These are phyloP conservation scores for Pythium myriotylum DNA, from an alignment of 352 stramenopile species.

Conservation along the genomic window DNA sequence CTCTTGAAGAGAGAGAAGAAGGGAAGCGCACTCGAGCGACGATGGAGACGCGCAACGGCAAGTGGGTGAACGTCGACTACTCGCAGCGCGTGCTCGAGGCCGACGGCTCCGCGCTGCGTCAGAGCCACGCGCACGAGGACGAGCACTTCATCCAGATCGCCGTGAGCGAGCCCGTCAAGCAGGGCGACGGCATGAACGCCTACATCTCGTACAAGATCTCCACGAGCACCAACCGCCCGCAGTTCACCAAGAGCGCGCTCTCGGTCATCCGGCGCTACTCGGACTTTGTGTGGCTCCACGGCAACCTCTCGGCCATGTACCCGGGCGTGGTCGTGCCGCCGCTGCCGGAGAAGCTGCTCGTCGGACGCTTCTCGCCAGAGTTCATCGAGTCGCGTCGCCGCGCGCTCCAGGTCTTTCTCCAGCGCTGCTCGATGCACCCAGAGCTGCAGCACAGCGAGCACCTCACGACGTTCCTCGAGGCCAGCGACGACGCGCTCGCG, in stretches of 20 bases:
- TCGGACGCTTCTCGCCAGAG: constrained; percentile 92
- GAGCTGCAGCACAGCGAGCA: constrained; percentile 87
- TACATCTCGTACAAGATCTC: constrained; percentile 98
- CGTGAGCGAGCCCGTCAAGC: constrained; percentile 95
- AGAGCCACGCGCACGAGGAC: constrained; percentile 14
- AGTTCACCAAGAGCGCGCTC: constrained; percentile 88
- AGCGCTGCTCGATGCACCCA: constrained; percentile 76
- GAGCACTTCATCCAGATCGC: constrained; percentile 71
- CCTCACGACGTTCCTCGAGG: constrained; percentile 84
- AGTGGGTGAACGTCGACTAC: constrained; percentile 90
- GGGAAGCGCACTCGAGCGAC: not conserved
- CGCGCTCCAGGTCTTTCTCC: constrained; percentile 80
- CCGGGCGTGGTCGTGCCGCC: constrained; percentile 93
- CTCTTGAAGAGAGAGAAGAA: not conserved
- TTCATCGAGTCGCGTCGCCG: constrained; percentile 89
- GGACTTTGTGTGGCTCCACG: constrained; percentile 97
- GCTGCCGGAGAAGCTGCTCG: constrained; percentile 95
- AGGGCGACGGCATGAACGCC: constrained; percentile 96
- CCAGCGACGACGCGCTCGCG: constrained; percentile 67
- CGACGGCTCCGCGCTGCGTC: constrained; percentile 1
- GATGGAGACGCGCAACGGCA: constrained; percentile 66
- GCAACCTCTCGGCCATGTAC: constrained; percentile 84
- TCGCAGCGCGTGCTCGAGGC: constrained; percentile 67
- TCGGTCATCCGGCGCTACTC: constrained; percentile 93
- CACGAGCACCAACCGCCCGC: constrained; percentile 69